Conservation (phyloP, 129 eudicot genomes). For the Saposhnikovia divaricata region DNA sequence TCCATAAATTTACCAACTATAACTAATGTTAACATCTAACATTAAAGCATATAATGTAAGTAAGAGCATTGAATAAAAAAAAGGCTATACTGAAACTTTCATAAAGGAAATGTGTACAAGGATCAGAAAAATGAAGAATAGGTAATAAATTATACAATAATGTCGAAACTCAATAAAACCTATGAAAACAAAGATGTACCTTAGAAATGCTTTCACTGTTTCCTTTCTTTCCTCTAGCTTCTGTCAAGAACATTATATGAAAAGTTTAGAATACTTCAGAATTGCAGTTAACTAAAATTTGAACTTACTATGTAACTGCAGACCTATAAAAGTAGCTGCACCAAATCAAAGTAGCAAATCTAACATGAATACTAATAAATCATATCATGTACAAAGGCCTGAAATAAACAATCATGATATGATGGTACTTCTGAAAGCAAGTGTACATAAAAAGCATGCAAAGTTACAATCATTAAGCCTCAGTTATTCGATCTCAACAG, state of each 20-base stretch:
- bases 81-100: no score
- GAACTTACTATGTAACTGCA: background rate
- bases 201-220: slow-evolving; percentile 20
- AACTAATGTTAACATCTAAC: no score
- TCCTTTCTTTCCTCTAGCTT: slow-evolving; percentile 49
- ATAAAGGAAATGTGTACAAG: no score
- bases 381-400: slow-evolving; percentile 4
- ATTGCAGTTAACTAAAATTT: background rate
- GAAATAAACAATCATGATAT: background rate
- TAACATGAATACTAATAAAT: background rate
- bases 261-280: slow-evolving; percentile 6
- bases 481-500: background rate
- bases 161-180: background rate
- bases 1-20: no score
- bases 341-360: background rate
- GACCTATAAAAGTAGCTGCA: background rate
- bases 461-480: background rate
- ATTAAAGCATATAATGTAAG: background rate
- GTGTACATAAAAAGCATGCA: background rate
- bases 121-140: background rate
- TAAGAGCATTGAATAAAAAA: background rate
- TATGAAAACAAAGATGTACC: slow-evolving; percentile 28
- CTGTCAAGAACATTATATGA: slow-evolving; percentile 23
- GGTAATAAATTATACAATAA: background rate
- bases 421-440: background rate